Evolutionary conservation across 1,139 yeast genomes (phyloP).

Genomic region (Scheffersomyces cryptocercus): DNA sequence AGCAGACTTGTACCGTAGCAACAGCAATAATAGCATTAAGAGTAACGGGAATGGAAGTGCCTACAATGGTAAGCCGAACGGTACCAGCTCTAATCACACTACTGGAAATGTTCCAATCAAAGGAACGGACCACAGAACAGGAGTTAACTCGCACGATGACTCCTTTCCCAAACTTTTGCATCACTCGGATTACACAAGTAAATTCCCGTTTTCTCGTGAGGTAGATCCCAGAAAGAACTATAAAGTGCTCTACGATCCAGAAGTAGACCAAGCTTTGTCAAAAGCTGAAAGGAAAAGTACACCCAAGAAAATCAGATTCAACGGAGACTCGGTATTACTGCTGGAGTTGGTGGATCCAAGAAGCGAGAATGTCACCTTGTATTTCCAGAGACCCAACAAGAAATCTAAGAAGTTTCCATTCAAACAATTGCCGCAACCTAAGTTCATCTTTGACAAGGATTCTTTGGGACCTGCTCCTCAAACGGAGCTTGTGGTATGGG

Average conservation of each 20-base stretch:
- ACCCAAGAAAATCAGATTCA: slow-evolving; percentile 37
- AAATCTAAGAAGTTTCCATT: slow-evolving; percentile 45
- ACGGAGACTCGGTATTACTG: slow-evolving; percentile 28
- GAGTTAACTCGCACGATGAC: slow-evolving; percentile 33
- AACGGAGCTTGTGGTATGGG: slow-evolving; percentile 69
- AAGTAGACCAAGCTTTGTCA: slow-evolving; percentile 25
- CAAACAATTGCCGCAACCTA: slow-evolving; percentile 53
- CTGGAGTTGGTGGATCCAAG: slow-evolving; percentile 36
- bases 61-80: too few relatives aligned
- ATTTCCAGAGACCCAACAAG: slow-evolving; percentile 44
- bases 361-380: slow-evolving; percentile 25
- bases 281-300: slow-evolving; percentile 39
- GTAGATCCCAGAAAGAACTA: slow-evolving; percentile 33
- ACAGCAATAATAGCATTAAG: too few relatives aligned
- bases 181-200: slow-evolving; percentile 25
- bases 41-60: too few relatives aligned
- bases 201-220: slow-evolving; percentile 12
- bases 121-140: slow-evolving; percentile 37
- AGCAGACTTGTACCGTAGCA: too few relatives aligned
- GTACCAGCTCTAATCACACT: too few relatives aligned
- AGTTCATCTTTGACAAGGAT: slow-evolving; percentile 61
- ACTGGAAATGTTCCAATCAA: too few relatives aligned
- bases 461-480: slow-evolving; percentile 80
- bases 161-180: slow-evolving; percentile 33
- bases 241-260: slow-evolving; percentile 62